Percentiles rank a stretch among this genome's conserved stretches.
phyloP scores from a whole-genome alignment of 208 protist species.

The Leishmania major region DNA sequence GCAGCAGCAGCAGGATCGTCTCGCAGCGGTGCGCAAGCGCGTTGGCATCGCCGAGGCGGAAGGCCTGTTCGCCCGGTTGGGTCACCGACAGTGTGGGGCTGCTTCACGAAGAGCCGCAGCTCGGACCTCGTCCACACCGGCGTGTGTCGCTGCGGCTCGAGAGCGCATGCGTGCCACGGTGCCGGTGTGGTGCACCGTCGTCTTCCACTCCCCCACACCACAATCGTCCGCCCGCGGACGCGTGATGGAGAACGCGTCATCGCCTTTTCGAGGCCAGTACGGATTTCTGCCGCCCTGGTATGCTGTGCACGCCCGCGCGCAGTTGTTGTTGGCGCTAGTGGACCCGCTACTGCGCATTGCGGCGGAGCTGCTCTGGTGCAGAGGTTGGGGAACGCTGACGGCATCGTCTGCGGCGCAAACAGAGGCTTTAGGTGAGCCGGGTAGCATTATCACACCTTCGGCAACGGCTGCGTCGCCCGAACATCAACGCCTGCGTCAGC shows the following conservation, averaged over 20 bases:
- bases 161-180: conserved; percentile 7
- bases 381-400: conserved; percentile 11
- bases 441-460: background rate
- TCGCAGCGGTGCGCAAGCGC: background rate
- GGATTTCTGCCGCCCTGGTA: conserved; percentile 35
- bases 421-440: too few relatives aligned
- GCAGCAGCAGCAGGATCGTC: background rate
- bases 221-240: background rate
- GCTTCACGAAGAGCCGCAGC: background rate
- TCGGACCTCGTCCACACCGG: background rate
- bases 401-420: background rate
- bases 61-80: background rate
- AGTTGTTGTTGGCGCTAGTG: conserved; percentile 42
- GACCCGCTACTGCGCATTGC: conserved; percentile 24
- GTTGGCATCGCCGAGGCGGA: background rate
- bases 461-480: background rate
- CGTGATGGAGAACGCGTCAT: background rate
- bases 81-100: background rate
- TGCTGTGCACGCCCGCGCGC: conserved; percentile 35
- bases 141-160: background rate
- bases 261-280: conserved; percentile 8
- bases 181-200: conserved; percentile 21
- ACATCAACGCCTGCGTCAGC: background rate
- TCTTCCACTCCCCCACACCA: background rate
- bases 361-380: conserved; percentile 27